Conservation (phyloP, 805 yeast genomes). For the Cyberlindnera veronae region DNA sequence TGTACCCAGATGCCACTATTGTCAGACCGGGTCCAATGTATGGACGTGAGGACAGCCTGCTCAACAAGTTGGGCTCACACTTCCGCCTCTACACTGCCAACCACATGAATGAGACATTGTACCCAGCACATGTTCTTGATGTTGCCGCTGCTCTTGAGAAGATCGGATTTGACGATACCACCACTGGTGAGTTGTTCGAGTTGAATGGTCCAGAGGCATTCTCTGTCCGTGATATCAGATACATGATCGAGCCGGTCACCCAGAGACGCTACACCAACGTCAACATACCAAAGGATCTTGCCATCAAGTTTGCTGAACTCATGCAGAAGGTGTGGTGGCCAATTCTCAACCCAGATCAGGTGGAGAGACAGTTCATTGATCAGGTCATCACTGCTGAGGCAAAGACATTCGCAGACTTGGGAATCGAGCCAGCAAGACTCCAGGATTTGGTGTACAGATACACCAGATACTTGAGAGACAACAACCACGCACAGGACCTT, state of each 20-base stretch:
- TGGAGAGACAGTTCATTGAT: slow-evolving; percentile 67
- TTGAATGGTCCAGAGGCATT: slow-evolving; percentile 68
- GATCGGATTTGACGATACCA: slow-evolving; percentile 78
- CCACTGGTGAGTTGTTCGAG: slow-evolving; percentile 73
- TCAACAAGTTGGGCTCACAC: slow-evolving; percentile 55
- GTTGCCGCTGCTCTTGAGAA: slow-evolving; percentile 76
- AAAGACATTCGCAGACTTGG: slow-evolving; percentile 65
- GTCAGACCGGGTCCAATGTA: slow-evolving; percentile 82
- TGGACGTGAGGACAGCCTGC: slow-evolving; percentile 69
- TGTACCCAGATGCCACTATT: slow-evolving; percentile 72
- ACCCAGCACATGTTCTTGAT: slow-evolving; percentile 75
- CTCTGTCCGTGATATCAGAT: slow-evolving; percentile 60
- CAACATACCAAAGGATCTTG: slow-evolving; percentile 38
- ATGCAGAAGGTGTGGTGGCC: slow-evolving; percentile 42
- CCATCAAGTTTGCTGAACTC: slow-evolving; percentile 33
- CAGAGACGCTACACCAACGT: slow-evolving; percentile 36
- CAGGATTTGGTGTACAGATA: slow-evolving; percentile 47
- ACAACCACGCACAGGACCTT: slow-evolving; percentile 36
- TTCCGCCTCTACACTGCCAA: slow-evolving; percentile 64
- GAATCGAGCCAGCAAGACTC: slow-evolving; percentile 55
- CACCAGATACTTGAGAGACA: slow-evolving; percentile 34
- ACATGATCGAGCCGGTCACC: slow-evolving; percentile 63
- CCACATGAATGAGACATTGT: slow-evolving; percentile 54
- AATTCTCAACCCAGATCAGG: slow-evolving; percentile 62
- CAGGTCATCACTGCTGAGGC: slow-evolving; percentile 61